Base-by-base conservation (phyloP, 495 filamentous ascomycete genomes). In the Podospora pseudocomata region DNA sequence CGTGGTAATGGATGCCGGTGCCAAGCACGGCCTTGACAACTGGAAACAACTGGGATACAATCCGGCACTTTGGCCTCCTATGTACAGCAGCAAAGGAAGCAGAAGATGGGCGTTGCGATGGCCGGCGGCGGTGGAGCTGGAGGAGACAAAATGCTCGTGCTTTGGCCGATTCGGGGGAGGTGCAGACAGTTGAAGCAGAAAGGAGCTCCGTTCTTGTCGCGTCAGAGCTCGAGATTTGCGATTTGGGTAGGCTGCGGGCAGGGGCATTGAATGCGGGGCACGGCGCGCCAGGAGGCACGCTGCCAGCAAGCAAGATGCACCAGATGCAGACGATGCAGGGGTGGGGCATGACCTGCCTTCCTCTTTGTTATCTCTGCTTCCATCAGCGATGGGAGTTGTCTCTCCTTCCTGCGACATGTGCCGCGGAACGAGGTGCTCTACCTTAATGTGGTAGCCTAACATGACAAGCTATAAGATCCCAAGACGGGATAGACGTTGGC, bases 121-220 rank as follows among this genome's bases (percentile, higher is more conserved):
- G 56, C 56, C 19, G 18, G 56, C 56, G 39, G 39, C 9, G 39
- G 13, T 49, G 39, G 39, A 49, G 39, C 39, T 49, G 39, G 39
- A 49, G 39, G 39, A 49, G 39, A 49, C 39, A 7, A 11, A 26
- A 32, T 18, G 59, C 59, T 61, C 59, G 59, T 61, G 27, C 59
- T 61, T 26, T 32, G 26, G 20, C 27, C 59, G 23, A 20, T 32
- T 27, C 16, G 59, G 59, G 28, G 23, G 27, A 61, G 28, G 59
- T 61, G 59, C 59, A 61, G 59, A 39, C 32, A 63, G 61, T 63
- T 39, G 61, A 49, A 63, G 61, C 61, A 63, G 34, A 28, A 58
- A 63, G 61, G 61, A 63, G 61, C 61, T 44, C 61, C 30, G 61
- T 63, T 63, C 61, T 32, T 63, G 61, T 63, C 61, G 61, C 61